A percentile compares a stretch with the other conserved stretches of the same genome.
phyloP scores from a whole-genome alignment of 1,139 yeast species.

The Magnusiomyces tetraspermus region DNA sequence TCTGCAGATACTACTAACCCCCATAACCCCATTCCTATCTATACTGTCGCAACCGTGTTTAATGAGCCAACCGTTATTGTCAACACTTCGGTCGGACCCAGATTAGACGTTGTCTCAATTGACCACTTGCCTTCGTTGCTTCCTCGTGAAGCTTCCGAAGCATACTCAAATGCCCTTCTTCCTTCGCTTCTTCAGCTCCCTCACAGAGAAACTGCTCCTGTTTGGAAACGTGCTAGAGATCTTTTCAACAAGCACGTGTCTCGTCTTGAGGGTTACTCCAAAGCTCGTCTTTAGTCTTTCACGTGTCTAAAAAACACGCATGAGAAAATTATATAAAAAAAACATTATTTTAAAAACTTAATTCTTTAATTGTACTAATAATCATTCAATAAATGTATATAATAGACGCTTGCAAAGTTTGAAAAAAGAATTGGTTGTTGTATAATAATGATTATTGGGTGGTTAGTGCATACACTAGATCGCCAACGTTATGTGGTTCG shows the following conservation, averaged over 20 bases:
- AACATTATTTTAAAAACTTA: no score
- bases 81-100: constrained; percentile 62
- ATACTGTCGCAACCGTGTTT: constrained; percentile 80
- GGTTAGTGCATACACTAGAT: no score
- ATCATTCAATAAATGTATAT: no score
- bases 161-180: constrained; percentile 72
- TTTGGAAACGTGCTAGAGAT: constrained; percentile 82
- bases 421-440: no score
- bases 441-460: no score
- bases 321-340: no score
- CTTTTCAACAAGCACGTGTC: constrained; percentile 72
- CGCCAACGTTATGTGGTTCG: no score
- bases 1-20: constrained; percentile 99
- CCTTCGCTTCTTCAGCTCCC: constrained; percentile 84
- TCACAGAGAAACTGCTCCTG: constrained; percentile 69
- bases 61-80: constrained; percentile 83
- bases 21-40: constrained; percentile 94
- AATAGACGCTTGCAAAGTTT: no score
- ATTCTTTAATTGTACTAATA: no score
- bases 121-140: constrained; percentile 92
- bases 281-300: no score
- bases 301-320: no score
- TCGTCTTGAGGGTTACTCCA: no score
- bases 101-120: constrained; percentile 81
- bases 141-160: constrained; percentile 95